phyloP scores from a whole-genome alignment of 2,329 filamentous ascomycete species.

The Fusarium tupiense region DNA sequence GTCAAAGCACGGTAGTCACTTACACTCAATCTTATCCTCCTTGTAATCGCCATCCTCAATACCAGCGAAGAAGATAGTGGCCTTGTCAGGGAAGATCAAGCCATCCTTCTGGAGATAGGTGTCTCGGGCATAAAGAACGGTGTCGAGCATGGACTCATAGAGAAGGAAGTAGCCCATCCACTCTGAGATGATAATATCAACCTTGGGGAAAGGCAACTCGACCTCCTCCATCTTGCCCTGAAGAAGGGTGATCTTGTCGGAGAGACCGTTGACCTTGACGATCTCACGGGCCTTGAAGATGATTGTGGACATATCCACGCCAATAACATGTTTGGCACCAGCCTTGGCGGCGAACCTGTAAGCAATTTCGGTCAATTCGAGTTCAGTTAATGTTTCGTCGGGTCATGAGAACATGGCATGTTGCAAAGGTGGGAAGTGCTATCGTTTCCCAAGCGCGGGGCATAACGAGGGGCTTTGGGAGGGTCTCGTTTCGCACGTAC shows the following conservation, averaged over 20 bases:
- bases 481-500: constrained; percentile 62
- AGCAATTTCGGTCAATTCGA: constrained; percentile 11
- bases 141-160: constrained; percentile 99
- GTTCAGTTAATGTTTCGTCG: not conserved
- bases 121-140: constrained; percentile 95
- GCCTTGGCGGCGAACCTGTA: constrained; percentile 94
- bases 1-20: constrained; percentile 51
- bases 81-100: constrained; percentile 98
- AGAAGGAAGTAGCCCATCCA: constrained; percentile 99
- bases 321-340: constrained; percentile 97
- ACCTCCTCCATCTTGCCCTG: constrained; percentile 99
- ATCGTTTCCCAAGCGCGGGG: constrained; percentile 26
- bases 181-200: constrained; percentile 99
- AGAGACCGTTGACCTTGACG: constrained; percentile 89
- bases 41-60: constrained; percentile 99
- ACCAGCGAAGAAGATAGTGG: constrained; percentile 94
- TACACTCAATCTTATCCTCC: constrained; percentile 99
- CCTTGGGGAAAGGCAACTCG: constrained; percentile 88
- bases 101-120: constrained; percentile 87
- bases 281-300: constrained; percentile 99
- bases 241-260: constrained; percentile 94
- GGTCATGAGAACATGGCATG: not conserved
- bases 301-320: constrained; percentile 99
- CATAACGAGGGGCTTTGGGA: constrained; percentile 17
- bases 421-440: not conserved